These are phyloP conservation scores for Blepharisma undulans DNA, from an alignment of 169 alveolate genomes.

Conservation along the genomic window DNA sequence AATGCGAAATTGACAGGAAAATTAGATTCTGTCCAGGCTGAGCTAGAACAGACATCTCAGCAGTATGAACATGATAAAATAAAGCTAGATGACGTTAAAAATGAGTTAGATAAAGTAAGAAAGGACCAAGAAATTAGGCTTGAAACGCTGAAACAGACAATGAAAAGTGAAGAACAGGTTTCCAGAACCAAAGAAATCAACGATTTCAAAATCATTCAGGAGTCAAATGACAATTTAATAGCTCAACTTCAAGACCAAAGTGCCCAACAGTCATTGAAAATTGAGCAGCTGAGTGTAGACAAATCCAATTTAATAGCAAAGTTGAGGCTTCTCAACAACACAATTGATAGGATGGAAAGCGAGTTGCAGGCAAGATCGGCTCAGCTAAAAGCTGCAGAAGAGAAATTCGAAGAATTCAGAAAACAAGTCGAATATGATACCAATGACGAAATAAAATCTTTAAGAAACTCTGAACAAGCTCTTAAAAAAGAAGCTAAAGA, in stretches of 20 bases:
- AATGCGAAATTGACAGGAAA: slow-evolving; percentile 30
- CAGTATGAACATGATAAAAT: neutral
- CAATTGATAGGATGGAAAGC: neutral
- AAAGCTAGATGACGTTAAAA: slow-evolving; percentile 17
- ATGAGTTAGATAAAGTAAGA: neutral
- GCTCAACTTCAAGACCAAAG: neutral
- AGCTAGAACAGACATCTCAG: neutral
- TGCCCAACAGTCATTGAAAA: neutral
- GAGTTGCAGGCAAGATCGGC: neutral
- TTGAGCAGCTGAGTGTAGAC: neutral
- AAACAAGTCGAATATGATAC: slow-evolving; percentile 17
- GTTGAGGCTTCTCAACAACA: neutral
- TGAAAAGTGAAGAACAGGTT: neutral
- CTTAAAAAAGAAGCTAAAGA: neutral
- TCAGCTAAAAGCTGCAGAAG: neutral
- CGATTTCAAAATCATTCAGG: slow-evolving; percentile 16
- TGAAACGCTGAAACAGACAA: neutral
- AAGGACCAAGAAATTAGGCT: neutral
- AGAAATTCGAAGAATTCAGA: slow-evolving; percentile 34
- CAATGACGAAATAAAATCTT: neutral
- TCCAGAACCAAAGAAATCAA: slow-evolving; percentile 22
- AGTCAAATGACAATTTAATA: neutral
- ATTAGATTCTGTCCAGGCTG: neutral
- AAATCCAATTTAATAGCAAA: neutral
- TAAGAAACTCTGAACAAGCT: neutral